Conservation (phyloP, 2,329 filamentous ascomycete genomes). For the Talaromyces sp. region DNA sequence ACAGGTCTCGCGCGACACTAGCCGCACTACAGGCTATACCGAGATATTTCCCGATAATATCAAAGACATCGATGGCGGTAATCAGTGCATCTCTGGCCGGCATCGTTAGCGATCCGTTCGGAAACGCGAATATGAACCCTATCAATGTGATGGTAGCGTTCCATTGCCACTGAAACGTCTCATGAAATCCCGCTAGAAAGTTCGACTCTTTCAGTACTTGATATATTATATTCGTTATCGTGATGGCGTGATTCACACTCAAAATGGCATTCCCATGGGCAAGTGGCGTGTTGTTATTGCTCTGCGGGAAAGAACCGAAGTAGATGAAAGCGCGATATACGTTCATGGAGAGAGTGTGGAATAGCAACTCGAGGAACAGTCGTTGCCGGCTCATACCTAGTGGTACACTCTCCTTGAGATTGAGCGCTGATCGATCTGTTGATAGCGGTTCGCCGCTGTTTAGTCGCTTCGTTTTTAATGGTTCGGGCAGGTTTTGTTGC, state of each 20-base stretch:
- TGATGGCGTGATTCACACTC: conserved; percentile 13
- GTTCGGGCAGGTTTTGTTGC: conserved; percentile 6
- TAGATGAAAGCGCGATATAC: conserved; percentile 16
- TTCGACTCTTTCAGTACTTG: conserved; percentile 11
- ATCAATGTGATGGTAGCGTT: conserved; percentile 15
- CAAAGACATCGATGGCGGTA: conserved; percentile 13
- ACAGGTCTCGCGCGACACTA: conserved; percentile 5
- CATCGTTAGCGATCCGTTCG: background rate
- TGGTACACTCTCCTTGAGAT: conserved; percentile 10
- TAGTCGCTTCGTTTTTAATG: conserved; percentile 10
- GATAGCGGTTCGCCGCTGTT: conserved; percentile 13
- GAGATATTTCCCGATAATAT: conserved; percentile 12
- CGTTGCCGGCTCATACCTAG: conserved; percentile 11
- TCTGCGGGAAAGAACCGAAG: background rate
- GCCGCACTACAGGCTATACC: conserved; percentile 15
- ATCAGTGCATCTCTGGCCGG: background rate
- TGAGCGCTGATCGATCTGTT: conserved; percentile 12
- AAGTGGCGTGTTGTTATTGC: background rate
- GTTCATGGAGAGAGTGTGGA: conserved; percentile 13
- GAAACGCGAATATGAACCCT: conserved; percentile 8
- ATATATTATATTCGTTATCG: conserved; percentile 16
- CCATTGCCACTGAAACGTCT: conserved; percentile 18
- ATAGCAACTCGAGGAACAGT: conserved; percentile 15
- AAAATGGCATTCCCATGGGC: background rate
- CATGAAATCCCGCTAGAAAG: conserved; percentile 4